Evolutionary conservation across 305 asterid species (phyloP), one percentile per base, ranked within the genome.

Genomic region (Solanum chacoense): DNA sequence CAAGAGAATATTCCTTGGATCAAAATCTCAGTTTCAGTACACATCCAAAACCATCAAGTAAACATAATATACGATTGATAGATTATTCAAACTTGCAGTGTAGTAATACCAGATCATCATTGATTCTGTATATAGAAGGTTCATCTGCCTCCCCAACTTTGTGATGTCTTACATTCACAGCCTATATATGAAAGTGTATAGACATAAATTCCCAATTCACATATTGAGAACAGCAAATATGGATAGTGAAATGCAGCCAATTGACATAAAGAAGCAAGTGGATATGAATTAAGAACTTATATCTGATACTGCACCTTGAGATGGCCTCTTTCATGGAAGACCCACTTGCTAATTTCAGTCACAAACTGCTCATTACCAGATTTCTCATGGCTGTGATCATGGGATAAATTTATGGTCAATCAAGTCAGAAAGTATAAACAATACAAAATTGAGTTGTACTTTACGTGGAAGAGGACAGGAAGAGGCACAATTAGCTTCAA

Each of bases 261-360:
- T 32, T 73, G 32, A 79, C 45, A 81, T 16, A 18, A 50, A 79
- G 85, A 81, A 81, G 28, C 9, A 14, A 11, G 38, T 45, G 71
- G 10, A 80, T 16, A 16, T 81, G 72, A 86, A 86, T 69, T 36
- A 75, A 32, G 85, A 26, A 28, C 35, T 28, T 34, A 73, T 88
- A 12, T 14, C 11, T 77, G 85, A 87, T 63, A 31, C 90, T 28
- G 26, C 87, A 95, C 98, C 98, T 95, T 96, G 72, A 96, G 93
- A 92, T 96, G 97, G 80, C 98, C 98, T 86, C 96, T 93, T 90
- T 94, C 98, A 89, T 95, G 98, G 95, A 96, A 96, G 88, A 96
- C 90, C 98, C 98, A 96, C 93, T 95, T 96, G 94, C 96, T 91
- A 88, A 94, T 89, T 93, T 96, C 98, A 74, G 94, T 92, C 76